phyloP scores from a whole-genome alignment of 306 rosid species.

The Nissolia schottii region DNA sequence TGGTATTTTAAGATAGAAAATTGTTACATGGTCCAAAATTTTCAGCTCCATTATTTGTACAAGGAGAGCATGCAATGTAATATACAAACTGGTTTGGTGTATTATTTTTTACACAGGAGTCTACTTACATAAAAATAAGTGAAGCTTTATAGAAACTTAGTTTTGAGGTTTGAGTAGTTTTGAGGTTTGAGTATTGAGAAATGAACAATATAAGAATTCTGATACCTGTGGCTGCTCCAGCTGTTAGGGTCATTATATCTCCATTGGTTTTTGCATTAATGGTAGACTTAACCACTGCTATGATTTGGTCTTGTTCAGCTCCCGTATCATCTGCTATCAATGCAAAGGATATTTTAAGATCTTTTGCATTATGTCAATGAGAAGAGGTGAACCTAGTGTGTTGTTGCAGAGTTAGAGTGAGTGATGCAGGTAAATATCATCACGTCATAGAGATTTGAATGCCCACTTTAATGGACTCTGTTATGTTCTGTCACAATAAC shows the following conservation, averaged over 20 bases:
- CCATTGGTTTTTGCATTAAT: constrained; percentile 82
- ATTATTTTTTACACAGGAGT: not conserved
- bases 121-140: not conserved
- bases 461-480: constrained; percentile 27
- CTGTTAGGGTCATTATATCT: constrained; percentile 89
- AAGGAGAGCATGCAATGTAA: no score
- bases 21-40: no score
- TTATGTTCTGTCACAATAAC: constrained; percentile 34
- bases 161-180: no score
- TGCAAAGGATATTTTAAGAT: no score
- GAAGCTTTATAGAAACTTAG: not conserved
- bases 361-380: no score
- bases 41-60: no score
- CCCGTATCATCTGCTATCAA: constrained; percentile 97
- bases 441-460: no score
- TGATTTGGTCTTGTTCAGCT: constrained; percentile 70
- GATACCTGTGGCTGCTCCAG: constrained; percentile 94
- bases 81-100: not conserved
- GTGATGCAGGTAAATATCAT: no score
- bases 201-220: not conserved
- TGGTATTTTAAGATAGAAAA: no score
- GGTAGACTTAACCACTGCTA: constrained; percentile 72
- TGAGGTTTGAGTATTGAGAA: not conserved
- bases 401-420: no score
- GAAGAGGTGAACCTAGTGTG: no score